phyloP scores from a whole-genome alignment of 23 red algal genomes.

The Chondrus crispus region DNA sequence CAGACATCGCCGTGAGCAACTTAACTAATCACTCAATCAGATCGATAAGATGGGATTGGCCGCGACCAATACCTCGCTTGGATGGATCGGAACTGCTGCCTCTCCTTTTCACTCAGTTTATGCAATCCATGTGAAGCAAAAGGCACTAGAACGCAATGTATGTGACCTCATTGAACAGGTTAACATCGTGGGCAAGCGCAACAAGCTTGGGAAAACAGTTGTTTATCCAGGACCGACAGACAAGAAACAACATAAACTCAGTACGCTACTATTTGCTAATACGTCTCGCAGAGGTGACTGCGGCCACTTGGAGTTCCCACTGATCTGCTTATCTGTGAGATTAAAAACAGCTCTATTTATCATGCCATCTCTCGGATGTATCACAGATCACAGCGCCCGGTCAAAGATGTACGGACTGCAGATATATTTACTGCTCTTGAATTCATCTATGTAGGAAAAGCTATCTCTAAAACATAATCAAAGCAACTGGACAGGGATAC shows the following conservation, averaged over 20 bases:
- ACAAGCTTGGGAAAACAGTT: constrained; percentile 17
- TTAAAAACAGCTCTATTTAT: background rate
- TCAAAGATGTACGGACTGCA: background rate
- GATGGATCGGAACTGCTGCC: constrained; percentile 10
- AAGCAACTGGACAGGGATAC: background rate
- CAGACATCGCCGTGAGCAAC: background rate
- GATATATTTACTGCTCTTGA: background rate
- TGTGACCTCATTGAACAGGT: background rate
- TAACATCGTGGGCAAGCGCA: background rate
- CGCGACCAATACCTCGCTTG: background rate
- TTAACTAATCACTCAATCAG: background rate
- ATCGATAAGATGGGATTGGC: background rate
- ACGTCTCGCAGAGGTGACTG: background rate
- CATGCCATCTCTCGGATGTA: background rate
- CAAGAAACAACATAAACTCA: background rate
- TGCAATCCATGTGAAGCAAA: constrained; percentile 10
- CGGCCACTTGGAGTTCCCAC: background rate
- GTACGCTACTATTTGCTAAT: background rate
- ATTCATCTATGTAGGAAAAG: background rate
- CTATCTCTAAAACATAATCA: background rate
- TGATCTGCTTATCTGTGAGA: background rate
- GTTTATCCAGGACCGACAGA: background rate
- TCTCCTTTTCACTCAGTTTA: constrained; percentile 6
- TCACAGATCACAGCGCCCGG: background rate
- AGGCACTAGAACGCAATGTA: background rate